A percentile compares a stretch with the other conserved stretches of the same genome.
These are phyloP conservation scores for Myrmaecium sp. DNA, from an alignment of 2,329 filamentous ascomycete species.

Conservation along the genomic window DNA sequence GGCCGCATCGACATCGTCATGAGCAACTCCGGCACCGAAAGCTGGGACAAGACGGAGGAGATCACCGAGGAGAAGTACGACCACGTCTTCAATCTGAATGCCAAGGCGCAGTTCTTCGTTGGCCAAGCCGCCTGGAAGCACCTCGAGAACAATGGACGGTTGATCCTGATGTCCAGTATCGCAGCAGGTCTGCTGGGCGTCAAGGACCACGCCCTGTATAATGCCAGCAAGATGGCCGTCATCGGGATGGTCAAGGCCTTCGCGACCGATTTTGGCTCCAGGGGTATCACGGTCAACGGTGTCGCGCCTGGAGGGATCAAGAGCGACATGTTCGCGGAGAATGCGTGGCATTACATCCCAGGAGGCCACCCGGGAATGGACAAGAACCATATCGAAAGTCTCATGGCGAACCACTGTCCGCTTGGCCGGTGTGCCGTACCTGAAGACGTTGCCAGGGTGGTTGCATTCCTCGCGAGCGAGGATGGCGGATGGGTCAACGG, in stretches of 20 bases:
- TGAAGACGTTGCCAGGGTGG: constrained; percentile 26
- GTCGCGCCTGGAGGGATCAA: constrained; percentile 58
- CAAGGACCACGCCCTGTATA: constrained; percentile 55
- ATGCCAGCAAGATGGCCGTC: constrained; percentile 54
- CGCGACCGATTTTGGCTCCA: constrained; percentile 51
- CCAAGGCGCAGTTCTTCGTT: constrained; percentile 59
- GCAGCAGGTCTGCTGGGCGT: constrained; percentile 50
- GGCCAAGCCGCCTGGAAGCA: constrained; percentile 59
- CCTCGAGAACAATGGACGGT: constrained; percentile 50
- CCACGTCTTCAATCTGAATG: constrained; percentile 52
- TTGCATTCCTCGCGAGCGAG: constrained; percentile 22
- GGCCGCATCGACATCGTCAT: constrained; percentile 33
- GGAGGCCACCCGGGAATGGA: constrained; percentile 31
- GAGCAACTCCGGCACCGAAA: constrained; percentile 43
- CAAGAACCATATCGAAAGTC: constrained; percentile 30
- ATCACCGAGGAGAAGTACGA: constrained; percentile 55
- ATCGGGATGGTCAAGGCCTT: constrained; percentile 58
- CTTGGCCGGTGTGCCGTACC: constrained; percentile 31
- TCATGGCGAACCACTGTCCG: constrained; percentile 34
- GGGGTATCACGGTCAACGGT: constrained; percentile 54
- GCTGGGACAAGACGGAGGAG: constrained; percentile 51
- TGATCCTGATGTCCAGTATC: constrained; percentile 61
- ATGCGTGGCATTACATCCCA: constrained; percentile 36
- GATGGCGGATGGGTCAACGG: constrained; percentile 25
- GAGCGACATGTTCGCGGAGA: constrained; percentile 61